Conservation (phyloP, 148 eudicot genomes). For the Gaultheria prostrata region DNA sequence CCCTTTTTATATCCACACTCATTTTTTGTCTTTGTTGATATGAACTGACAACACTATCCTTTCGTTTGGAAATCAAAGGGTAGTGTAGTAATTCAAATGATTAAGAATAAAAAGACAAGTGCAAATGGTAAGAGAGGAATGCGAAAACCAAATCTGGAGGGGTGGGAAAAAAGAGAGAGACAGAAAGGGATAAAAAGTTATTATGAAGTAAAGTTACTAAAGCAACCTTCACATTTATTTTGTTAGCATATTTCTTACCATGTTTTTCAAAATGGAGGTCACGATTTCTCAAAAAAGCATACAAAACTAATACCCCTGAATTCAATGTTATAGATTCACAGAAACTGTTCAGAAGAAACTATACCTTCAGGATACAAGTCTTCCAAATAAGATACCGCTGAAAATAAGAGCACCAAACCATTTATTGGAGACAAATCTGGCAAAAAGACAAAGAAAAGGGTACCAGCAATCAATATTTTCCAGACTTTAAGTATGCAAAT, state of each 20-base stretch:
- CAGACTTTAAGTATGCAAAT: background rate
- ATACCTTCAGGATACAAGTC: constrained; percentile 43
- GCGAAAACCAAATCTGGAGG: background rate
- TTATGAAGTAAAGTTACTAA: background rate
- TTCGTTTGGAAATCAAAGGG: background rate
- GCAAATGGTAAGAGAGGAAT: background rate
- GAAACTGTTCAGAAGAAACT: background rate
- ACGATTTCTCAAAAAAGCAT: background rate
- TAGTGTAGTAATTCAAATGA: background rate
- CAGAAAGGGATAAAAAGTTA: background rate
- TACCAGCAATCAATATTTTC: constrained; percentile 9
- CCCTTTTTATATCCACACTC: background rate
- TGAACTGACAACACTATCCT: background rate
- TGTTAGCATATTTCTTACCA: background rate
- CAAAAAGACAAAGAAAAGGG: constrained; percentile 14
- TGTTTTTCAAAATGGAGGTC: background rate
- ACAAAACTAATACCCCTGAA: background rate
- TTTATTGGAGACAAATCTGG: constrained; percentile 73
- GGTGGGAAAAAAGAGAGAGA: background rate
- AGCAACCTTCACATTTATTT: background rate
- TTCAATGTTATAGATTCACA: background rate
- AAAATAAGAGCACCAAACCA: constrained; percentile 84
- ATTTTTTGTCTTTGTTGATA: background rate
- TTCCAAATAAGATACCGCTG: constrained; percentile 62
- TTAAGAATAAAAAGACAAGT: background rate